Evolutionary conservation across 2,329 filamentous ascomycete genomes (phyloP).

Genomic region (Aspergillus costaricaensis): DNA sequence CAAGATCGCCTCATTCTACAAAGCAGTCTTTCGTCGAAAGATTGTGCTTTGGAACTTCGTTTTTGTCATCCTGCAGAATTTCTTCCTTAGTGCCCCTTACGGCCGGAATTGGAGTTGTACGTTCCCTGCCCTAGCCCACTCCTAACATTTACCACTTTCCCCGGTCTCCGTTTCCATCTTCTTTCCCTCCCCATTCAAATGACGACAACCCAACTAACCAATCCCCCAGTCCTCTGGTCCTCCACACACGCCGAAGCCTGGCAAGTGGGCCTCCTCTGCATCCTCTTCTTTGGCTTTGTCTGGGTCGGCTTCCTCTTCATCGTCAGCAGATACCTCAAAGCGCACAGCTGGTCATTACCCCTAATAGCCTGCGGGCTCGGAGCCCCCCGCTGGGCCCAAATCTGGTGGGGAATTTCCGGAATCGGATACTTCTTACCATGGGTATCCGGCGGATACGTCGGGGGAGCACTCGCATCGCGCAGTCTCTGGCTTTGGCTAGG

Average conservation of each 20-base stretch:
- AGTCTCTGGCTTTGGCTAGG: slow-evolving; percentile 67
- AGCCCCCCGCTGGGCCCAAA: slow-evolving; percentile 66
- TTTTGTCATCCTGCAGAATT: slow-evolving; percentile 64
- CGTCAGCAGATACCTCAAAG: slow-evolving; percentile 56
- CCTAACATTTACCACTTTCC: no score
- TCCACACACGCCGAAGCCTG: slow-evolving; percentile 59
- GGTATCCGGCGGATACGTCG: slow-evolving; percentile 53
- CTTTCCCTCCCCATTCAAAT: no score
- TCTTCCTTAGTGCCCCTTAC: slow-evolving; percentile 65
- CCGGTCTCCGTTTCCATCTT: no score
- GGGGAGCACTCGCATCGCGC: slow-evolving; percentile 57
- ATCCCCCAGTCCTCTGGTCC: slow-evolving; percentile 51
- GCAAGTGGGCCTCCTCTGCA: slow-evolving; percentile 56
- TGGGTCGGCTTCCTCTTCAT: slow-evolving; percentile 52
- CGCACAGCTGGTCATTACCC: slow-evolving; percentile 66
- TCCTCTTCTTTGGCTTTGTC: slow-evolving; percentile 53
- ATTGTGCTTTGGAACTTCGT: slow-evolving; percentile 52
- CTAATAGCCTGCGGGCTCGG: slow-evolving; percentile 66
- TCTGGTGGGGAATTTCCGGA: slow-evolving; percentile 63
- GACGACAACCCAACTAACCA: no score
- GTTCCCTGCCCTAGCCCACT: no score
- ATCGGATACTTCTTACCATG: slow-evolving; percentile 64
- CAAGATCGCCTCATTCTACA: slow-evolving; percentile 65
- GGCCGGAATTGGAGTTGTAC: slow-evolving; percentile 63
- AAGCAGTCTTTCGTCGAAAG: slow-evolving; percentile 60